Evolutionary conservation across 352 stramenopile genomes (phyloP).

Genomic region (Globisporangium uncinulatum): DNA sequence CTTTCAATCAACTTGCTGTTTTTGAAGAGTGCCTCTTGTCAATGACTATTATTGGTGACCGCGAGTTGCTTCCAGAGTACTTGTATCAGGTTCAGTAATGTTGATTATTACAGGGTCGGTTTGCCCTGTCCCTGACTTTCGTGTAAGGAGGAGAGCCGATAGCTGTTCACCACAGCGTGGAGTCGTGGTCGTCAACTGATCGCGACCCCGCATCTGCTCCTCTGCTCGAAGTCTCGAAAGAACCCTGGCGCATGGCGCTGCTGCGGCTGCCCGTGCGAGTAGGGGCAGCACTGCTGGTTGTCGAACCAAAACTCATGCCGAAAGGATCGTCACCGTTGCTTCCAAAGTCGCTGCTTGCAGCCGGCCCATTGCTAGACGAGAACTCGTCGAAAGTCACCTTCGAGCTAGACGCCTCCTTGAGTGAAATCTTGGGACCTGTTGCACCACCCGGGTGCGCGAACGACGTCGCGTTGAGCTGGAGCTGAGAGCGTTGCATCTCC

Average conservation of each 20-base stretch:
- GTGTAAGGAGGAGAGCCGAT: neutral
- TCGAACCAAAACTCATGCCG: constrained; percentile 10
- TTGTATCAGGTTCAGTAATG: no score
- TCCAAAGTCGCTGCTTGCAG: constrained; percentile 15
- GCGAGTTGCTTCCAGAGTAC: no score
- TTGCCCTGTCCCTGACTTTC: neutral
- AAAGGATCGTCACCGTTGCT: neutral
- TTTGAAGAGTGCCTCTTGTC: no score
- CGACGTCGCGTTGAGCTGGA: constrained; percentile 50
- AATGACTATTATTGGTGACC: no score
- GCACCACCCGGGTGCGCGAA: constrained; percentile 27
- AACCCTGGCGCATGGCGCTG: constrained; percentile 1
- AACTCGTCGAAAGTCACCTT: constrained; percentile 50
- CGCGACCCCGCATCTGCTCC: constrained; percentile 1
- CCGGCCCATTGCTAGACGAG: constrained; percentile 20
- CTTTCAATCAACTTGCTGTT: no score
- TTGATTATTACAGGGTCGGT: no score
- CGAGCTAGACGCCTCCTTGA: constrained; percentile 31
- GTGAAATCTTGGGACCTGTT: constrained; percentile 36
- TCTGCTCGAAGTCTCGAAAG: neutral
- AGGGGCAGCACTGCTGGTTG: constrained; percentile 4
- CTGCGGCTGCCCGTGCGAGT: neutral
- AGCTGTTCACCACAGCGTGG: constrained; percentile 14
- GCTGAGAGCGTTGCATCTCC: constrained; percentile 52
- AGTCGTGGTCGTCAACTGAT: constrained; percentile 19